phyloP scores from a whole-genome alignment of 1,284 basidiomycete species.

The Cystobasidiaceae sp. region DNA sequence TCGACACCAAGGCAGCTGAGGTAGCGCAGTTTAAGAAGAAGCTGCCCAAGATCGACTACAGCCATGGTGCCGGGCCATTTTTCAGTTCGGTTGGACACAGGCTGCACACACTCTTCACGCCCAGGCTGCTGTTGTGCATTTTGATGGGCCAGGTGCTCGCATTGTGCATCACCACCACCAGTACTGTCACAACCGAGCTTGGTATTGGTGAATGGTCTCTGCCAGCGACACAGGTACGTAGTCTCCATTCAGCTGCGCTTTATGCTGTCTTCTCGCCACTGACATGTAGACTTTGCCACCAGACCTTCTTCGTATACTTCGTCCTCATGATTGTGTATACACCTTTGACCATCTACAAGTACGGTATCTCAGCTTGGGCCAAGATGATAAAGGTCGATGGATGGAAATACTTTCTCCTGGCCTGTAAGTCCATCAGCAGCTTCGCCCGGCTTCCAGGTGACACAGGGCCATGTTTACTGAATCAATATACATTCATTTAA shows the following conservation, averaged over 20 bases:
- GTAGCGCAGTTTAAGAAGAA: slow-evolving; percentile 14
- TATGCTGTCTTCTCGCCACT: background rate
- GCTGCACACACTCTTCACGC: slow-evolving; percentile 2
- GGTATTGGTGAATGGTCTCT: slow-evolving; percentile 63
- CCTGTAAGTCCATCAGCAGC: slow-evolving; percentile 45
- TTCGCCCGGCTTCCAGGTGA: too few relatives aligned
- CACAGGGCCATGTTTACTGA: background rate
- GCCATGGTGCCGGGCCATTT: slow-evolving; percentile 12
- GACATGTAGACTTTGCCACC: background rate
- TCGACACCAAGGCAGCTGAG: background rate
- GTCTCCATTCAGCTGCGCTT: background rate
- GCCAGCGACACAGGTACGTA: slow-evolving; percentile 69
- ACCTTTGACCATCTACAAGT: slow-evolving; percentile 76
- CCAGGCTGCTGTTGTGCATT: slow-evolving; percentile 19
- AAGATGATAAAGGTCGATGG: slow-evolving; percentile 66
- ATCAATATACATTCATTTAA: background rate
- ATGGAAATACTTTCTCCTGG: slow-evolving; percentile 77
- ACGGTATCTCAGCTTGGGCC: slow-evolving; percentile 71
- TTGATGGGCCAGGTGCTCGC: slow-evolving; percentile 70
- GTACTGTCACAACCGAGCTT: slow-evolving; percentile 72
- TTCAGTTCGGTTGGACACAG: slow-evolving; percentile 4
- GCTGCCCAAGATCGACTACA: slow-evolving; percentile 14
- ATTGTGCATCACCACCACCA: slow-evolving; percentile 77
- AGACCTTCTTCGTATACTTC: slow-evolving; percentile 56
- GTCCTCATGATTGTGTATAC: slow-evolving; percentile 68